phyloP scores from a whole-genome alignment of 768 basidiomycete genomes.

The Hygrocybe punicea region DNA sequence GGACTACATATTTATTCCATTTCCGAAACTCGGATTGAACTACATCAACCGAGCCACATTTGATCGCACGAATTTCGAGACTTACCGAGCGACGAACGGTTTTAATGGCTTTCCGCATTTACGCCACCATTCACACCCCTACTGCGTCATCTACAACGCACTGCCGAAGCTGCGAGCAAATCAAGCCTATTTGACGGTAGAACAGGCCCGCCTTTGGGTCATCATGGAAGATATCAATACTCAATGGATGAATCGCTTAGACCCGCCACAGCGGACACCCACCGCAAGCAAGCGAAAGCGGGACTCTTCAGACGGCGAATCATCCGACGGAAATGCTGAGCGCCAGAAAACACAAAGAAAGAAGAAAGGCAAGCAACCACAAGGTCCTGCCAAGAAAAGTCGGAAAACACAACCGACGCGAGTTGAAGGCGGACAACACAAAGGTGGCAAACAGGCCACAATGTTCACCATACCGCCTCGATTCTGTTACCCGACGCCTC shows the following conservation, averaged over 20 bases:
- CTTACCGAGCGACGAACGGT: not conserved
- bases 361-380: not conserved
- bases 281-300: not conserved
- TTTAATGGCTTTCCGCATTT: not conserved
- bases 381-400: not conserved
- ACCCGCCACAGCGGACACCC: not conserved
- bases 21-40: not conserved
- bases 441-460: not conserved
- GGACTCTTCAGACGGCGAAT: not conserved
- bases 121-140: not conserved
- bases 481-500: not conserved
- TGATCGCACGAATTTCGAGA: not conserved
- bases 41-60: not conserved
- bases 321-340: not conserved
- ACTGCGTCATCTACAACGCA: not conserved
- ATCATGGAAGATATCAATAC: not conserved
- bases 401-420: not conserved
- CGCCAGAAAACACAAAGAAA: not conserved
- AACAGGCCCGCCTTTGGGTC: not conserved
- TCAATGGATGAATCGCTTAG: not conserved
- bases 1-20: not conserved
- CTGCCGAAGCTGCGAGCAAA: not conserved
- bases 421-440: not conserved
- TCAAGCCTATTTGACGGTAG: not conserved
- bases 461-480: not conserved